These are phyloP conservation scores for Naganishia sp. DNA, from an alignment of 1,284 basidiomycete species.

Conservation along the genomic window DNA sequence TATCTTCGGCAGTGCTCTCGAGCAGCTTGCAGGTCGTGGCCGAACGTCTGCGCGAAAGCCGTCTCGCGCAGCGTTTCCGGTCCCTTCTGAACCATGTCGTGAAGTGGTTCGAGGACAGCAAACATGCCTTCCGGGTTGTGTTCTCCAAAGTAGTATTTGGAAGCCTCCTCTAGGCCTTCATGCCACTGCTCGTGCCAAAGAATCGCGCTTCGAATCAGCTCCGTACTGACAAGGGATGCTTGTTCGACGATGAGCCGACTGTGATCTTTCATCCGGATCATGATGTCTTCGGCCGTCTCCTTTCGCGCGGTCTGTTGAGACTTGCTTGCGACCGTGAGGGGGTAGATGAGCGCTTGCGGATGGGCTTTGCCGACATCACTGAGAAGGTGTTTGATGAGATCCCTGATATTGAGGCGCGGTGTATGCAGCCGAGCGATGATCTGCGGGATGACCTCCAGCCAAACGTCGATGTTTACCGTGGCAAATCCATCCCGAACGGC, in stretches of 20 bases:
- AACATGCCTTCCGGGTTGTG: constrained; percentile 99
- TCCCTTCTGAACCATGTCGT: constrained; percentile 81
- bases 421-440: constrained; percentile 99
- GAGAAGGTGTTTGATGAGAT: constrained; percentile 86
- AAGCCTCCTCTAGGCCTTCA: constrained; percentile 97
- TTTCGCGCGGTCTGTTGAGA: constrained; percentile 83
- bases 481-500: constrained; percentile 87
- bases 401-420: constrained; percentile 80
- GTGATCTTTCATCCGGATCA: constrained; percentile 93
- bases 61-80: constrained; percentile 93
- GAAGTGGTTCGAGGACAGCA: constrained; percentile 85
- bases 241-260: constrained; percentile 86
- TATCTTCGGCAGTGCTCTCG: constrained; percentile 87
- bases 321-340: constrained; percentile 96
- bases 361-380: constrained; percentile 94
- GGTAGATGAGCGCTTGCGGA: constrained; percentile 96
- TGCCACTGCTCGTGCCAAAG: constrained; percentile 99
- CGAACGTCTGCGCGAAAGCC: constrained; percentile 92
- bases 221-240: constrained; percentile 88
- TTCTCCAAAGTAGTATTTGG: constrained; percentile 94
- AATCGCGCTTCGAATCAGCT: constrained; percentile 96
- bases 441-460: constrained; percentile 97
- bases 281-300: constrained; percentile 82
- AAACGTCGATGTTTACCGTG: constrained; percentile 92
- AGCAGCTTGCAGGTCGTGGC: constrained; percentile 91